Conservation (phyloP, 2,329 filamentous ascomycete species). For the Juglanconis juglandina region DNA sequence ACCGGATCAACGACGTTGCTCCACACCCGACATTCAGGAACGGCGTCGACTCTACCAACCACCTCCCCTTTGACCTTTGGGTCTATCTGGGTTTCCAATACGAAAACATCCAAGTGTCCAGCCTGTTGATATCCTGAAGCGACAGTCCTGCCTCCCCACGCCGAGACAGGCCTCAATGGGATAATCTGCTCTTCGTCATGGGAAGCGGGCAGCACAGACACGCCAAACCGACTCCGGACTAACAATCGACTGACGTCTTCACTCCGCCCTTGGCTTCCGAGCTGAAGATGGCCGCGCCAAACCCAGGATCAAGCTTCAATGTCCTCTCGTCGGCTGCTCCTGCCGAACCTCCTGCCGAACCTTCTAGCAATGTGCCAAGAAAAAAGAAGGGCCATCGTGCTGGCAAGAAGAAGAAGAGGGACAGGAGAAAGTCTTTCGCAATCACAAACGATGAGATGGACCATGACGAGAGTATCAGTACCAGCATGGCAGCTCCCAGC, state of each 20-base stretch:
- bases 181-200: neutral
- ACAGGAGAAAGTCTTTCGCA: conserved; percentile 78
- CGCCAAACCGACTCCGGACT: neutral
- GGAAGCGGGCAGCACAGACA: neutral
- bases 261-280: neutral
- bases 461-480: conserved; percentile 29
- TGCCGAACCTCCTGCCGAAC: conserved; percentile 6
- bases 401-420: conserved; percentile 69
- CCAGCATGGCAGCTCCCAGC: conserved; percentile 23
- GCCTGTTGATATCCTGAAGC: neutral
- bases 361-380: conserved; percentile 29
- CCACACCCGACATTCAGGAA: neutral
- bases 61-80: neutral
- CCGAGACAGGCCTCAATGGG: neutral
- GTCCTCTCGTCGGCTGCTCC: conserved; percentile 1
- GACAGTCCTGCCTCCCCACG: neutral
- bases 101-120: neutral
- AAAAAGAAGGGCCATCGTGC: conserved; percentile 72
- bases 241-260: neutral
- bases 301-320: neutral
- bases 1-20: neutral
- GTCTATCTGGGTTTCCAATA: neutral
- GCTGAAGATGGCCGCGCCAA: conserved; percentile 1
- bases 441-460: conserved; percentile 54
- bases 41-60: neutral